A percentile compares a stretch with the other conserved stretches of the same genome.
Conservation (phyloP, 306 rosid species). For the Fagus crenata region DNA sequence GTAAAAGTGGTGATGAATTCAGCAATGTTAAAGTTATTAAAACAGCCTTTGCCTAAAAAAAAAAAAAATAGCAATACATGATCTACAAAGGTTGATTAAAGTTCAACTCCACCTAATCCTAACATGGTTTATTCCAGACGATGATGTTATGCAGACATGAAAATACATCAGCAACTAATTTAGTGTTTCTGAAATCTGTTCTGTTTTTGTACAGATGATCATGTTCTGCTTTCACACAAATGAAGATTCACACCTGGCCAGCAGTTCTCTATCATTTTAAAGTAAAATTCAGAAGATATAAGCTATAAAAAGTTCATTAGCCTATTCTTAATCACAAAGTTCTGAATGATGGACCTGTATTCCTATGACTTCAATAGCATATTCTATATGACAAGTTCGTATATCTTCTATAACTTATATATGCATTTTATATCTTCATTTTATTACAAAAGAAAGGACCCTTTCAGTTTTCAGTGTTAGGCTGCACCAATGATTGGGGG, state of each 20-base stretch:
- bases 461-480: slow-evolving; percentile 14
- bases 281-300: too few relatives aligned
- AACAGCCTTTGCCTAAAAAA: too few relatives aligned
- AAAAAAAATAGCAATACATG: too few relatives aligned
- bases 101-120: too few relatives aligned
- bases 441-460: slow-evolving; percentile 21
- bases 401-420: neutral
- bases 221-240: neutral
- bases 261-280: neutral
- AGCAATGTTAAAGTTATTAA: too few relatives aligned
- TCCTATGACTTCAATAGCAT: neutral
- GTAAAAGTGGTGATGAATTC: too few relatives aligned
- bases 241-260: neutral
- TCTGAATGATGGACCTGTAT: neutral
- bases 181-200: neutral
- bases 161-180: too few relatives aligned
- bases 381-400: neutral
- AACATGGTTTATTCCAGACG: too few relatives aligned
- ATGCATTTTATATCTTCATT: neutral
- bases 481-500: slow-evolving; percentile 38
- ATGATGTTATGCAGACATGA: too few relatives aligned
- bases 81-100: too few relatives aligned
- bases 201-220: neutral
- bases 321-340: neutral
- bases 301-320: too few relatives aligned